Evolutionary conservation across 1,139 yeast genomes (phyloP), one percentile per base, ranked within the genome.

Genomic region (Geotrichum cucujoidarum): DNA sequence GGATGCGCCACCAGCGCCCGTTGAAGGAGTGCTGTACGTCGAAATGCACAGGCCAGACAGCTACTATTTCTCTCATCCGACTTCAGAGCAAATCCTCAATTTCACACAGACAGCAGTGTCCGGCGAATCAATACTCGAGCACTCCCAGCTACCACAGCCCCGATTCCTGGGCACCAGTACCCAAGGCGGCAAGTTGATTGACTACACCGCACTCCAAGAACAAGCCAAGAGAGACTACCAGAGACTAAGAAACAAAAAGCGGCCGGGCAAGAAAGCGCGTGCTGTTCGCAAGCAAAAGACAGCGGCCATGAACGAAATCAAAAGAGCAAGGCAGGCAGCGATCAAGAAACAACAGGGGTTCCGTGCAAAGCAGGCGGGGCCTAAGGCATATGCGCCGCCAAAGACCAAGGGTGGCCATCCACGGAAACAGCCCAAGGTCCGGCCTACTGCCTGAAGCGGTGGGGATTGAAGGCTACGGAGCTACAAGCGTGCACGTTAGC

Each of bases 231-330:
- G 45, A 29, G 58, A 55, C 7, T 35, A 43, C 21, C 50, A 39
- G 39, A 33, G 42, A 36, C n/a, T 29, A 11, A 48, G 54, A 18
- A 54, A 45, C 36, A 48, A 51, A 27, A 54, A 52, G 39, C 53
- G 58, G 32, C 70, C 69, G 1, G 68, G 71, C 13, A 64, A 64
- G 49, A 58, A 57, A 49, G 57, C 67, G 2, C 57, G 71, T 4
- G 50, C 49, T 37, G 44, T 43, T 37, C 42, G 50, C 25, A 34
- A 35, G 34, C 43, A 47, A 42, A 24, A 24, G 27, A 24, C 10
- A 10, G 27, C 6, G 27, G 27, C 10, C 27, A 6, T 24, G 27
- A 24, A 24, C 8, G 27, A 24, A 10, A 24, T 24, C 10, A 24
- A 24, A 24, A 24, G 10, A 10, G 27, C 27, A 24, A 24, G 27